Conservation (phyloP, 2,329 filamentous ascomycete genomes). For the Cercospora sojina region DNA sequence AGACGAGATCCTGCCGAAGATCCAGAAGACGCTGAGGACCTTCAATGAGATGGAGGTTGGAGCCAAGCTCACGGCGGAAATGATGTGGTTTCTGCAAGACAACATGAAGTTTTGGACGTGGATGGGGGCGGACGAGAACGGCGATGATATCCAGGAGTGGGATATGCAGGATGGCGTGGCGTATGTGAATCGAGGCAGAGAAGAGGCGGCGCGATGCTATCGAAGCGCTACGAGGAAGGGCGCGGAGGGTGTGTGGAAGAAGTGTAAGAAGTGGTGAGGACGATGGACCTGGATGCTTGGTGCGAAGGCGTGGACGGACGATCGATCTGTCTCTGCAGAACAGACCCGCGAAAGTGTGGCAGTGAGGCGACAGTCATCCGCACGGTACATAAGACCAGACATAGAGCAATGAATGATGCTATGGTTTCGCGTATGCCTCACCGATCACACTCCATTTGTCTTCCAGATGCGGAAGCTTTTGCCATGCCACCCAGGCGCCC, state of each 20-base stretch:
- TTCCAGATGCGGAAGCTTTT: not conserved
- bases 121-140: not conserved
- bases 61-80: not conserved
- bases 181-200: constrained; percentile 3
- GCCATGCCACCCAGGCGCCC: not conserved
- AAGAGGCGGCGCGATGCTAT: constrained; percentile 6
- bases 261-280: not conserved
- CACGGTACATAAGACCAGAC: not conserved
- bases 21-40: not conserved
- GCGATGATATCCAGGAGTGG: not conserved
- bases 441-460: not conserved
- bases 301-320: not conserved
- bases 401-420: not conserved
- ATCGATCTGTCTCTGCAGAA: not conserved
- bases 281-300: not conserved
- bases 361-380: not conserved
- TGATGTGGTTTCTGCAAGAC: constrained; percentile 1
- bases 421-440: not conserved
- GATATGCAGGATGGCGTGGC: not conserved
- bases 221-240: constrained; percentile 7
- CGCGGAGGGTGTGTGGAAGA: not conserved
- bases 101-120: not conserved
- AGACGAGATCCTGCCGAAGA: not conserved
- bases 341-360: too few species aligned
- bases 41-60: not conserved